A percentile compares a stretch with the other conserved stretches of the same genome.
These are phyloP conservation scores for Dendrothele bispora DNA, from an alignment of 768 basidiomycete genomes.

Conservation along the genomic window DNA sequence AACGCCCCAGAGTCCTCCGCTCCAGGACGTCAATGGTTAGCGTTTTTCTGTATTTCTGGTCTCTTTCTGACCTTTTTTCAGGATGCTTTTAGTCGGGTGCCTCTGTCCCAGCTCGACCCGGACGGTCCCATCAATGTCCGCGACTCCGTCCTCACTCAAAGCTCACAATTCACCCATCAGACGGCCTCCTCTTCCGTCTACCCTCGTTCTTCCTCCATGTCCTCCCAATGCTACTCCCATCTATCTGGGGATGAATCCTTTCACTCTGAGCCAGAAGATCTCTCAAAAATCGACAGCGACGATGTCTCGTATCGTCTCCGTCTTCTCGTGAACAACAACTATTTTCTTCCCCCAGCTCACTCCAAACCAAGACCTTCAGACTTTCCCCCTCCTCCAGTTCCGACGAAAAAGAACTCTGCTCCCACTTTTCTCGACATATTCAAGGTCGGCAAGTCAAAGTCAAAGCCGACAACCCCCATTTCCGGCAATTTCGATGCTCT, in stretches of 20 bases:
- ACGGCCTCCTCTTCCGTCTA: conserved; percentile 61
- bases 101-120: conserved; percentile 35
- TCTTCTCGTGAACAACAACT: conserved; percentile 83
- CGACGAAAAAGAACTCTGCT: conserved; percentile 48
- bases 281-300: conserved; percentile 61
- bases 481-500: conserved; percentile 32
- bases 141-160: conserved; percentile 48
- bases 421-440: conserved; percentile 72
- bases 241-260: conserved; percentile 41
- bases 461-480: conserved; percentile 57
- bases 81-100: conserved; percentile 49
- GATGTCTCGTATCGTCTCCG: conserved; percentile 85
- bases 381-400: conserved; percentile 42
- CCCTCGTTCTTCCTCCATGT: conserved; percentile 67
- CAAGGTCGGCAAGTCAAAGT: conserved; percentile 63
- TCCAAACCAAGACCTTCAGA: conserved; percentile 74
- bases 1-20: too few species aligned
- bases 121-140: conserved; percentile 39
- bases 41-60: too few species aligned
- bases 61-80: too few species aligned
- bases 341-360: conserved; percentile 87
- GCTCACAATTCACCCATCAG: conserved; percentile 58
- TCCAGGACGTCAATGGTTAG: too few species aligned
- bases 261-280: conserved; percentile 45
- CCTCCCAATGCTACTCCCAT: conserved; percentile 60